These are phyloP conservation scores for Claviceps digitariae DNA, from an alignment of 2,329 filamentous ascomycete species.

Conservation along the genomic window DNA sequence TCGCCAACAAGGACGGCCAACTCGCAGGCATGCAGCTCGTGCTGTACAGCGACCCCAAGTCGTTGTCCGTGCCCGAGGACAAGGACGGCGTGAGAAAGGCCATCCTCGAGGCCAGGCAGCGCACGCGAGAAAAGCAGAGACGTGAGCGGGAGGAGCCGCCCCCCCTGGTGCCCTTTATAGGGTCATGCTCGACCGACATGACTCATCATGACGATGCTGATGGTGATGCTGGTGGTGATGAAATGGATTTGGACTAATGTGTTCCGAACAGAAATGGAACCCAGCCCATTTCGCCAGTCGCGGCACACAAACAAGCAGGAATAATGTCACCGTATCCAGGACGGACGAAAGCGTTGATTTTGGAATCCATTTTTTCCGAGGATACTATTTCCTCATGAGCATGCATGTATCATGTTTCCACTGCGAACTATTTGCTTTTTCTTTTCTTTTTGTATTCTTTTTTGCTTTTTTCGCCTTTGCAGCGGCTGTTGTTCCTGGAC, in stretches of 20 bases:
- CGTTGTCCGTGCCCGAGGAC: slow-evolving; percentile 60
- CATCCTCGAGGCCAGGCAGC: slow-evolving; percentile 64
- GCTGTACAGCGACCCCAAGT: slow-evolving; percentile 68
- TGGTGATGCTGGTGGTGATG: slow-evolving; percentile 27
- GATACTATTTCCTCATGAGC: too few species aligned
- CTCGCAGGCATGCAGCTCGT: slow-evolving; percentile 59
- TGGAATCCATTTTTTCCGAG: neutral
- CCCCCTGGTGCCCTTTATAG: neutral
- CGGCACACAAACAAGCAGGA: too few species aligned
- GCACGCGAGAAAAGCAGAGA: slow-evolving; percentile 47
- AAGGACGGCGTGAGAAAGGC: slow-evolving; percentile 69
- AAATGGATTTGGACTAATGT: slow-evolving; percentile 50
- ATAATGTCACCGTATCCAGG: neutral
- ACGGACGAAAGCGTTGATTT: neutral
- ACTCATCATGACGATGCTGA: neutral
- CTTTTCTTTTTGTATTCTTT: neutral
- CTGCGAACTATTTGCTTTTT: neutral
- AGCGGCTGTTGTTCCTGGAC: neutral
- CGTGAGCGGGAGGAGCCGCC: slow-evolving; percentile 19
- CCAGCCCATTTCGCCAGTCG: too few species aligned
- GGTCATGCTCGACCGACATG: too few species aligned
- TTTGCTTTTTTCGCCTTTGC: neutral
- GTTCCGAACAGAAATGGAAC: too few species aligned
- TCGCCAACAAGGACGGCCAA: slow-evolving; percentile 42
- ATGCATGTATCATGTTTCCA: neutral